Base-by-base conservation (phyloP, 345 rosid genomes). In the Populus pruinosa region DNA sequence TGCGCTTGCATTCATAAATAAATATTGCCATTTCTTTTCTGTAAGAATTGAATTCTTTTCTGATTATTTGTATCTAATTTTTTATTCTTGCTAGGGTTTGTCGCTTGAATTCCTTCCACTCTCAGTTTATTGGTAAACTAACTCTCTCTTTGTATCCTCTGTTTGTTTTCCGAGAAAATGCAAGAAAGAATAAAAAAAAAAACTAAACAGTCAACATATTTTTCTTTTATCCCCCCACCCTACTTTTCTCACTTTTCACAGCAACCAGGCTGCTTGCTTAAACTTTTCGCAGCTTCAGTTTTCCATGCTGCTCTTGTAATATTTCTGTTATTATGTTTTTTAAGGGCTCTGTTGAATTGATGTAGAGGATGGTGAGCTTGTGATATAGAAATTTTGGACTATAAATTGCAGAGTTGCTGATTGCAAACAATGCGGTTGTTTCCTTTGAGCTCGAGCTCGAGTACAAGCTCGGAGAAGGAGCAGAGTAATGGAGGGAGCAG, bases 401-500 rank as follows among this genome's bases (percentile, higher is more conserved):
- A 59, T 71, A 73, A 72, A 55, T 74, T 76, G 81, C 72, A 82
- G 72, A 18, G 50, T 62, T 59, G 68, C 68, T 61, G 76, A 47
- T 70, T 70, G 56, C 17, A 67, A 72, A 71, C 74, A 84, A 95
- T 95, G 99, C 85, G 91, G 88, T 86, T 95, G 81, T 91, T 93
- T 83, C 87, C 91, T 25, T 83, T 82, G 79, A 82, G 76, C 62
- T 77, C 75, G 20, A 69, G 71, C 49, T 70, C 86, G 67, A 86
- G 87, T 83, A 82, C 91, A 53, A 84, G 84, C 77, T 85, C 67
- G 74, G 83, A 81, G 2, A 88, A 76, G 86, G 91, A 84, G 78
- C 89, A 87, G 69, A 81, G 76, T 67, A 73, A 70, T 38, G 83
- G 74, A 27, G 89, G 84, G 72, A 67, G 84, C 69, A 79, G 55